Conservation (phyloP, 257 asterid genomes). For the Cordia subcordata region DNA sequence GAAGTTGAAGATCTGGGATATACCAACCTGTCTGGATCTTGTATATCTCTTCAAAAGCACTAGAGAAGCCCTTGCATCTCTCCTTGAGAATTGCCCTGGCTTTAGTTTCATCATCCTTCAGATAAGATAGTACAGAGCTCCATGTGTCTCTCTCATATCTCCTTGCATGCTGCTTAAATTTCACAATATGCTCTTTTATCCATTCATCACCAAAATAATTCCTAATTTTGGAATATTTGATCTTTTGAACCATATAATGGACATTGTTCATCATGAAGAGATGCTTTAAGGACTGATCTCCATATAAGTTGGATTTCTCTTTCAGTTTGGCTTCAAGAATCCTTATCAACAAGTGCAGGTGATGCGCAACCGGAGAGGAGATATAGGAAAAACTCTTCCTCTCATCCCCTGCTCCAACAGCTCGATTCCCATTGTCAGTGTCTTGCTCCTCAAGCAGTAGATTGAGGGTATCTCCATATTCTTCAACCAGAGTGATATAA, state of each 20-base stretch:
- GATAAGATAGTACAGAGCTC: slow-evolving; percentile 31
- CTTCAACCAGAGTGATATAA: slow-evolving; percentile 51
- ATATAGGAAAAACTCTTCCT: slow-evolving; percentile 7
- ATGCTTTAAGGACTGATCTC: slow-evolving; percentile 41
- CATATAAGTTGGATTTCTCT: slow-evolving; percentile 33
- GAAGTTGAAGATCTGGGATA: slow-evolving; percentile 52
- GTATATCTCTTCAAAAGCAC: slow-evolving; percentile 57
- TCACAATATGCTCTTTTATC: slow-evolving; percentile 35
- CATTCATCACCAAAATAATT: slow-evolving; percentile 58
- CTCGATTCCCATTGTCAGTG: slow-evolving; percentile 2
- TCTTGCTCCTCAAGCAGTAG: slow-evolving; percentile 39
- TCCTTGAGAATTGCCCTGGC: slow-evolving; percentile 55
- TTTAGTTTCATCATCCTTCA: slow-evolving; percentile 37
- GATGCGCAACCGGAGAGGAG: slow-evolving; percentile 31
- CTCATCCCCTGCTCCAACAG: slow-evolving; percentile 12
- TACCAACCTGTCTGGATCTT: slow-evolving; percentile 65
- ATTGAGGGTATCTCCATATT: slow-evolving; percentile 42
- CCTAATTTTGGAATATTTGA: slow-evolving; percentile 36
- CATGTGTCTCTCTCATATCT: slow-evolving; percentile 50
- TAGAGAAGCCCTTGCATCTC: slow-evolving; percentile 37
- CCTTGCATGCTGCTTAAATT: slow-evolving; percentile 46
- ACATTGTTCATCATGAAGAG: slow-evolving; percentile 68
- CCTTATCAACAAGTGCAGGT: slow-evolving; percentile 38
- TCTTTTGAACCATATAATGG: slow-evolving; percentile 65
- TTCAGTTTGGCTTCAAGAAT: slow-evolving; percentile 50